Percentiles rank a stretch among this genome's conserved stretches.
These are phyloP conservation scores for Aspergillus pseudonomiae DNA, from an alignment of 2,329 filamentous ascomycete genomes.

Conservation along the genomic window DNA sequence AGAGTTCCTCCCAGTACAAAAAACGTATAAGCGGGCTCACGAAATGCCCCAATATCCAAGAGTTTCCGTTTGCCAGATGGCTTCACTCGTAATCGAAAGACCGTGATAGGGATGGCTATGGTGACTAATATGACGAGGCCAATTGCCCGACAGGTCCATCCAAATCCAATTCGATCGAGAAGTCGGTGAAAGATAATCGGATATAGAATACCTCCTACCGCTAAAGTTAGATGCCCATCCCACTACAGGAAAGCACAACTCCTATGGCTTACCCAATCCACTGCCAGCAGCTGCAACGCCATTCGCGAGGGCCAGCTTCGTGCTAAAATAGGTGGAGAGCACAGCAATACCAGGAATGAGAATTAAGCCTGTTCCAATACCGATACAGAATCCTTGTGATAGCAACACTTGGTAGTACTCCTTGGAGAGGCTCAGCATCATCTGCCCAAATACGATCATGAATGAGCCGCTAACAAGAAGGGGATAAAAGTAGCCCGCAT, in stretches of 20 bases:
- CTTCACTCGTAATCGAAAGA: background rate
- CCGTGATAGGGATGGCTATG: background rate
- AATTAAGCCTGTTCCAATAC: slow-evolving; percentile 4
- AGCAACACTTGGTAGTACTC: slow-evolving; percentile 9
- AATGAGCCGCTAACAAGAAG: background rate
- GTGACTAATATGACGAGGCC: background rate
- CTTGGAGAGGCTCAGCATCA: background rate
- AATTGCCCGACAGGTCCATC: background rate
- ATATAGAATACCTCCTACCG: background rate
- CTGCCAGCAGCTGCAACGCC: background rate
- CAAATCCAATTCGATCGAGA: background rate
- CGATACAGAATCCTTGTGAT: background rate
- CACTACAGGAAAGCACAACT: background rate
- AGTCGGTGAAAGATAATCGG: background rate
- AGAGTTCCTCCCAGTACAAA: slow-evolving; percentile 3
- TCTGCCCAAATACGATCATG: background rate
- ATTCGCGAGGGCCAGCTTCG: background rate
- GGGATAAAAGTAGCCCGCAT: background rate
- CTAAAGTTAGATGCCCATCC: background rate
- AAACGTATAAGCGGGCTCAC: background rate
- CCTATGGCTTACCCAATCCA: background rate
- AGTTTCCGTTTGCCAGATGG: slow-evolving; percentile 1
- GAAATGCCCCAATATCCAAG: background rate
- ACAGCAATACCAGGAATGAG: slow-evolving; percentile 7
- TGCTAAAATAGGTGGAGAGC: slow-evolving; percentile 7